Evolutionary conservation across 768 basidiomycete genomes (phyloP).

Genomic region (Trametes cinnabarina): DNA sequence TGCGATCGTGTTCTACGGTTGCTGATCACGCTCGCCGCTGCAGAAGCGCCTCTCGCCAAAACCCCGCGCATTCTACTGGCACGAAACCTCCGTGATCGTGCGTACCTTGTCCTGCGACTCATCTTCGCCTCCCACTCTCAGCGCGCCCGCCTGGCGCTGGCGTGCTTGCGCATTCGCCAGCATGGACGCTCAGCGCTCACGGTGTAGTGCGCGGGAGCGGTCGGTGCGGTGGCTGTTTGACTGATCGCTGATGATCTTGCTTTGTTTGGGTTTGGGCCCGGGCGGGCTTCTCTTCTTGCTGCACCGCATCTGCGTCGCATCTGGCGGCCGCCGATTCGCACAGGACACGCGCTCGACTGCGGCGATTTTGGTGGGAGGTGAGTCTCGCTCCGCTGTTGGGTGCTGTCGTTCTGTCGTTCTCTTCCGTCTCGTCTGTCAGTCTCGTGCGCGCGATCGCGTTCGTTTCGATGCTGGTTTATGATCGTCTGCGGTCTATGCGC

Average conservation of each 20-base stretch:
- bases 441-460: background rate
- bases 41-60: constrained; percentile 58
- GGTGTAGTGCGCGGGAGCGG: no score
- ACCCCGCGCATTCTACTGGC: constrained; percentile 59
- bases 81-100: constrained; percentile 72
- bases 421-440: background rate
- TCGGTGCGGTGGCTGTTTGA: background rate
- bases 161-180: background rate
- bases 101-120: constrained; percentile 31
- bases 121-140: background rate
- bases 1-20: background rate
- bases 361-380: constrained; percentile 35
- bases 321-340: background rate
- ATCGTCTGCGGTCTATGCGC: background rate
- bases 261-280: no score
- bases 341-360: constrained; percentile 41
- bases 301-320: background rate
- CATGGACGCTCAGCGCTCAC: no score
- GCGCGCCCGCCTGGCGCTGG: background rate
- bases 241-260: background rate
- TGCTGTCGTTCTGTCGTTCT: no score
- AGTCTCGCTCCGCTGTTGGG: no score
- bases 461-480: no score
- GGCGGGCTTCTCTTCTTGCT: background rate
- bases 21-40: background rate